Evolutionary conservation across 2,329 filamentous ascomycete genomes (phyloP).

Genomic region (Aspergillus awamori): DNA sequence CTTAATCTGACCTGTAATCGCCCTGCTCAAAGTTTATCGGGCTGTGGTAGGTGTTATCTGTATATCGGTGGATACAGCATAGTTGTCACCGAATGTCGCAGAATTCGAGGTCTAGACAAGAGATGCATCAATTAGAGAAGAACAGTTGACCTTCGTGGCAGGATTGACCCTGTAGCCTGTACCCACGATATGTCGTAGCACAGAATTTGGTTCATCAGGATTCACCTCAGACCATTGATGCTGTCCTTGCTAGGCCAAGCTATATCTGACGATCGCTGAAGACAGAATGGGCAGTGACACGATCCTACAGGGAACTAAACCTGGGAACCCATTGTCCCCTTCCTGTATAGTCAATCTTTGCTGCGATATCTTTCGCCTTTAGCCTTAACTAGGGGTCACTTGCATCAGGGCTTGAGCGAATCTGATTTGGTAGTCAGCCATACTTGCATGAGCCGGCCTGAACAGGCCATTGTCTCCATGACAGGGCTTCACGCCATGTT

Average conservation of each 20-base stretch:
- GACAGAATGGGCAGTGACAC: neutral
- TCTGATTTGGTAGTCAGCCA: neutral
- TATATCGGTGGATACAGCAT: neutral
- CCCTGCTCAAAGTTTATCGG: neutral
- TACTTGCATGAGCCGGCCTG: neutral
- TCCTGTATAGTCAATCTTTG: neutral
- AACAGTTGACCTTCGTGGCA: no score
- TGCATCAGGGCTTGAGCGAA: neutral
- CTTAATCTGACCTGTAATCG: neutral
- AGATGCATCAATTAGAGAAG: neutral
- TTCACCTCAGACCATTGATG: neutral
- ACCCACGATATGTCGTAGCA: neutral
- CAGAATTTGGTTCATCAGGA: neutral
- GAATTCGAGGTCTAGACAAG: neutral
- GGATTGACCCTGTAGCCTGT: no score
- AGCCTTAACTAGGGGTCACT: neutral
- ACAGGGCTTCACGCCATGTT: no score
- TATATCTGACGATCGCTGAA: neutral
- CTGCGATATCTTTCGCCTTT: neutral
- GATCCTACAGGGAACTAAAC: neutral
- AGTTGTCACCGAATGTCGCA: neutral
- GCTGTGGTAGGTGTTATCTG: neutral
- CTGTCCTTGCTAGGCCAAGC: neutral
- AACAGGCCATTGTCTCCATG: no score
- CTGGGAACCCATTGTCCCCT: neutral